Conservation (phyloP, 1,139 yeast species). For the Ogataea hybrid region DNA sequence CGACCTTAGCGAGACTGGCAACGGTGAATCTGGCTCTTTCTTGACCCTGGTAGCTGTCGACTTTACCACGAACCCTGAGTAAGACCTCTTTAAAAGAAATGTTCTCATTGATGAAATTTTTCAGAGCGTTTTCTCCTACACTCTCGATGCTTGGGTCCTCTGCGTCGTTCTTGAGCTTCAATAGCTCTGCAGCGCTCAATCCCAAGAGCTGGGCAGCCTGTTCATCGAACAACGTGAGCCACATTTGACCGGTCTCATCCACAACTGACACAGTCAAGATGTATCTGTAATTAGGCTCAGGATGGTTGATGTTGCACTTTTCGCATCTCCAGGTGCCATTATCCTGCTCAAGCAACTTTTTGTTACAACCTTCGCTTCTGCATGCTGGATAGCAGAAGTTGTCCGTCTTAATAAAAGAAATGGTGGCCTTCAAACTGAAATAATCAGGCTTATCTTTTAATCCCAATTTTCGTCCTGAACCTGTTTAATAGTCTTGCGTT, state of each 20-base stretch:
- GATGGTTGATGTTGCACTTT: slow-evolving; percentile 71
- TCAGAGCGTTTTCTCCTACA: slow-evolving; percentile 46
- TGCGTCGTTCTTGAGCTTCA: slow-evolving; percentile 39
- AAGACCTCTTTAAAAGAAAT: slow-evolving; percentile 67
- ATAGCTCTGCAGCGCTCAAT: slow-evolving; percentile 64
- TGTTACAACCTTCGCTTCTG: slow-evolving; percentile 67
- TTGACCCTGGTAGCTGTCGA: slow-evolving; percentile 79
- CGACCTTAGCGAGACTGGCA: slow-evolving; percentile 51
- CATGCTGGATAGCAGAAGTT: slow-evolving; percentile 93
- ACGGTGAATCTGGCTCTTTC: slow-evolving; percentile 75
- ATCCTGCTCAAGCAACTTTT: slow-evolving; percentile 72
- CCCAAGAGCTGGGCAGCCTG: slow-evolving; percentile 73
- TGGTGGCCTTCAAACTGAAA: slow-evolving; percentile 70
- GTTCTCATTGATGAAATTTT: slow-evolving; percentile 44
- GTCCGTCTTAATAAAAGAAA: slow-evolving; percentile 69
- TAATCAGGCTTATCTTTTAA: slow-evolving; percentile 74
- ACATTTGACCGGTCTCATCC: slow-evolving; percentile 80
- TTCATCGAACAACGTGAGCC: slow-evolving; percentile 87
- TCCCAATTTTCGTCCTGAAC: slow-evolving; percentile 72
- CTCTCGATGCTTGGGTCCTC: slow-evolving; percentile 37
- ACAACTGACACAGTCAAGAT: slow-evolving; percentile 68
- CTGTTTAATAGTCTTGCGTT: slow-evolving; percentile 64
- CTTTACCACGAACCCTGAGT: slow-evolving; percentile 78
- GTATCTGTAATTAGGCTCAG: slow-evolving; percentile 75
- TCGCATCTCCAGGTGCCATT: slow-evolving; percentile 93